Conservation (phyloP, 1,139 yeast genomes). For the Candida glucosophila region DNA sequence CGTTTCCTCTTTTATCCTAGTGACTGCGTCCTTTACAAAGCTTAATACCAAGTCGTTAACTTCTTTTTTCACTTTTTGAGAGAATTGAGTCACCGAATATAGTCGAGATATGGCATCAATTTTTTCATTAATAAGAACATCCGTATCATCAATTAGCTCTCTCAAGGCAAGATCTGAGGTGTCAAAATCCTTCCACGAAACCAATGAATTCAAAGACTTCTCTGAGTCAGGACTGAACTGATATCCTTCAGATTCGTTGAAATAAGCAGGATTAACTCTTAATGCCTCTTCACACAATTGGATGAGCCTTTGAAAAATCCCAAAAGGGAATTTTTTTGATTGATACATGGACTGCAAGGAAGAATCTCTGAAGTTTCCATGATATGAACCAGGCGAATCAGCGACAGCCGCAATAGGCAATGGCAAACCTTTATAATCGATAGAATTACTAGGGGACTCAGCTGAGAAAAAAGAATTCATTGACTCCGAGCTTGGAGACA, state of each 20-base stretch:
- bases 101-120: conserved; percentile 68
- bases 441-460: no score
- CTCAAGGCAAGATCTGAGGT: conserved; percentile 60
- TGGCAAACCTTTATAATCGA: conserved; percentile 54
- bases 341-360: conserved; percentile 14
- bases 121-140: conserved; percentile 51
- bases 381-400: conserved; percentile 16
- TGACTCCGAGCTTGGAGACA: conserved; percentile 13
- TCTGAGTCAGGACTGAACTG: conserved; percentile 67
- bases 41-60: conserved; percentile 65
- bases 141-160: conserved; percentile 62
- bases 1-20: conserved; percentile 38
- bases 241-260: conserved; percentile 17
- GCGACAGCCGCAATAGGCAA: conserved; percentile 29
- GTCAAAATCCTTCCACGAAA: conserved; percentile 46
- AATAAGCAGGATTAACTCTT: conserved; percentile 55
- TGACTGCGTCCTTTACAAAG: conserved; percentile 59
- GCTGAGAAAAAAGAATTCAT: no score
- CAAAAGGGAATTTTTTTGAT: conserved; percentile 50
- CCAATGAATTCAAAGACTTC: conserved; percentile 48
- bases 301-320: conserved; percentile 51
- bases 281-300: conserved; percentile 75
- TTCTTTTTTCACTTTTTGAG: conserved; percentile 71
- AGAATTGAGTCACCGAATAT: conserved; percentile 68
- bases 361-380: conserved; percentile 20